Evolutionary conservation across 2,329 filamentous ascomycete genomes (phyloP), one percentile per base, ranked within the genome.

Genomic region (Colletotrichum musicola): DNA sequence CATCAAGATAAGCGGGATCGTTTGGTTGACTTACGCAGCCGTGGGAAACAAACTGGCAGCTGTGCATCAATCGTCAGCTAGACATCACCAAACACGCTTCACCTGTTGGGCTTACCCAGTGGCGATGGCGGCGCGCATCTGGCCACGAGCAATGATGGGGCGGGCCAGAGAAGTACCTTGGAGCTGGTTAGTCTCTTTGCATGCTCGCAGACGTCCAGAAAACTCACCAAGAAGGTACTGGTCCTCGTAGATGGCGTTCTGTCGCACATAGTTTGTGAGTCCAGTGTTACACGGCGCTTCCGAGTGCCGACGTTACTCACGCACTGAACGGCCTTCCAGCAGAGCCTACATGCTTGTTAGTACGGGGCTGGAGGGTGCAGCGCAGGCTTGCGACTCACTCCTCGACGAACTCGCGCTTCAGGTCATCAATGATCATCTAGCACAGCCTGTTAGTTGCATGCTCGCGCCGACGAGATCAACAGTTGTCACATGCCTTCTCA

Each of bases 271-370:
- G 3, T 35, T 10, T 4, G 30, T 35, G 7, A 35, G 30, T 10
- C 30, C 2, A 35, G 9, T 1, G 30, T 1, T 10, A 35, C 7
- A 35, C 30, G 30, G 30, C 30, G 7, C 7, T 35, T 35, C 30
- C 9, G 30, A 10, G 9, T 35, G 30, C 30, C 30, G 30, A 4
- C 3, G 30, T 10, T 35, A 35, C 30, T 35, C 30, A 35, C 30
- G 30, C 89, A 92, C 79, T 92, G 90, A 73, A 94, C 88, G 67
- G 92, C 92, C 62, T 88, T 90, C 85, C 90, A 94, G 83, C 90
- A 91, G 40, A 95, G 85, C 80, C 54, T 49, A n/a, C 13, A 38
- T 1, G 18, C n/a, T 6, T 13, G 46, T 49, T 14, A 49, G 20
- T 14, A 25, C 1, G 7, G n/a, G 18, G 22, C 18, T 49, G 46